phyloP scores from a whole-genome alignment of 768 basidiomycete genomes.

The Lactarius deliciosus region DNA sequence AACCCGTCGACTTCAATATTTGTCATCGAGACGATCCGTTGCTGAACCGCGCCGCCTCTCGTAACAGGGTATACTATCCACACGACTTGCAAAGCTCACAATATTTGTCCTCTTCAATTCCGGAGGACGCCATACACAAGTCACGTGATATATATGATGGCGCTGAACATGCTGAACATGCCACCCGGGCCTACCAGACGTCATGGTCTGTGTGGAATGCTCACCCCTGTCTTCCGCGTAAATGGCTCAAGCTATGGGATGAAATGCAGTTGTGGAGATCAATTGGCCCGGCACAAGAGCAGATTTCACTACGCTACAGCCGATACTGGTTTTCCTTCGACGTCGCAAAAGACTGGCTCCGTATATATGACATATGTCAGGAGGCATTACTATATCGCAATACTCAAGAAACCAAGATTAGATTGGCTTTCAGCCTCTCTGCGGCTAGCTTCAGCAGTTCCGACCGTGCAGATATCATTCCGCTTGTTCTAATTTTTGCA shows the following conservation, averaged over 20 bases:
- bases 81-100: neutral
- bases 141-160: neutral
- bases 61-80: slow-evolving; percentile 16
- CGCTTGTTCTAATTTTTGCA: neutral
- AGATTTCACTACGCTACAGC: slow-evolving; percentile 5
- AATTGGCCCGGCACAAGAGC: neutral
- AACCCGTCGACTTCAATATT: neutral
- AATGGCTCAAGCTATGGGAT: slow-evolving; percentile 4
- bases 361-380: neutral
- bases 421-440: slow-evolving; percentile 8
- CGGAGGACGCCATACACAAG: neutral
- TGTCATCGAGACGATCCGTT: neutral
- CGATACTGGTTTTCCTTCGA: slow-evolving; percentile 16
- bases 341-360: slow-evolving; percentile 6
- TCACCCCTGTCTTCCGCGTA: neutral
- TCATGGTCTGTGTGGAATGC: slow-evolving; percentile 7
- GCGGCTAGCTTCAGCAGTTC: slow-evolving; percentile 3
- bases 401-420: neutral
- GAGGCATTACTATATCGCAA: neutral
- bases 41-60: slow-evolving; percentile 7
- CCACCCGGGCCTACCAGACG: neutral
- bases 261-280: neutral
- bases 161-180: too few relatives aligned
- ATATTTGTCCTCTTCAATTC: neutral
- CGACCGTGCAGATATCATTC: neutral